Conservation (phyloP, 148 eudicot genomes). For the Vaccinium myrtillus region DNA sequence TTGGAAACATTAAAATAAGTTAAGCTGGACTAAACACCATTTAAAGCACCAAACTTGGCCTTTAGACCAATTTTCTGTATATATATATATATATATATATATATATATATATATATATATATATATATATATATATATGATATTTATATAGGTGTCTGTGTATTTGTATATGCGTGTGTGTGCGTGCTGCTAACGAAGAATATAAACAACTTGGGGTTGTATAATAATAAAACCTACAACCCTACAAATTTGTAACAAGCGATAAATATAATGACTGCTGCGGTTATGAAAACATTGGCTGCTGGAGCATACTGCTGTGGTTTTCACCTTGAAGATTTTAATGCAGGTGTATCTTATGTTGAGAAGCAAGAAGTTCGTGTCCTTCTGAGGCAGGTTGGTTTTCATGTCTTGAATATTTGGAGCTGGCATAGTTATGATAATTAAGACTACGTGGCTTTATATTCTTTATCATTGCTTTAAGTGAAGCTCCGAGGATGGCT, state of each 20-base stretch:
- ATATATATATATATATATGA: too few species aligned
- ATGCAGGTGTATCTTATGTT: conserved; percentile 63
- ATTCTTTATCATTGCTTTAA: background rate
- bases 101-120: too few species aligned
- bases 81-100: too few species aligned
- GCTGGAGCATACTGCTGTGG: background rate
- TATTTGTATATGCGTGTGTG: too few species aligned
- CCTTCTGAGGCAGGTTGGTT: conserved; percentile 76
- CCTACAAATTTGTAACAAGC: background rate
- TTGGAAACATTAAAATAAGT: too few species aligned
- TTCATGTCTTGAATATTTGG: background rate
- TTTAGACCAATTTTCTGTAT: too few species aligned
- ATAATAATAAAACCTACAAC: background rate
- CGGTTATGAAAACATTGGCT: background rate
- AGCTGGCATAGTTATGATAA: background rate
- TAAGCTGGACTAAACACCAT: too few species aligned
- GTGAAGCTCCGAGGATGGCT: background rate
- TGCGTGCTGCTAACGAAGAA: too few species aligned
- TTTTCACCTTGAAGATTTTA: conserved; percentile 10
- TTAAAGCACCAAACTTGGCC: too few species aligned
- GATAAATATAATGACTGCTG: background rate
- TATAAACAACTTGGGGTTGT: background rate
- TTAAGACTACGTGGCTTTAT: background rate
- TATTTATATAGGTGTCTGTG: too few species aligned
- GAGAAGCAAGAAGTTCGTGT: conserved; percentile 84